Evolutionary conservation across 768 basidiomycete species (phyloP).

Genomic region (Piloderma croceum): DNA sequence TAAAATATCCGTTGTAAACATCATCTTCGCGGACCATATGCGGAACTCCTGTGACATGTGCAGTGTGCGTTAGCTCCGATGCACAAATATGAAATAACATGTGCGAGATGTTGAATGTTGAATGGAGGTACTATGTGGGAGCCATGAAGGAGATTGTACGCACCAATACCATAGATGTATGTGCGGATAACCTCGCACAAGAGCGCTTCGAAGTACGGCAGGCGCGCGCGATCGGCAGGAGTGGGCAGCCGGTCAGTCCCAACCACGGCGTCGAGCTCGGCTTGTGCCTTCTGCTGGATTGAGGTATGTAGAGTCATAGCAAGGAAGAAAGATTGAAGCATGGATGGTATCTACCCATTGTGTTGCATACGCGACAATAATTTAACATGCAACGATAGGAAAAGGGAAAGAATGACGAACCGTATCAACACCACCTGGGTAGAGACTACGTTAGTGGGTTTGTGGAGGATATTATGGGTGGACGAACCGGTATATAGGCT

Average conservation of each 20-base stretch:
- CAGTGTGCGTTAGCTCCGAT: no score
- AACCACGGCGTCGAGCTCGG: conserved; percentile 32
- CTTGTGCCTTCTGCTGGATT: conserved; percentile 20
- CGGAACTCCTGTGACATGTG: no score
- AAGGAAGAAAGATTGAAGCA: conserved; percentile 12
- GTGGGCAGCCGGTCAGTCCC: conserved; percentile 29
- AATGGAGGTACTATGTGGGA: not conserved
- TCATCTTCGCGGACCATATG: no score
- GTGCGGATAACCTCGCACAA: conserved; percentile 36
- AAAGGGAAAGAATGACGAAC: no score
- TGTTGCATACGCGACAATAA: no score
- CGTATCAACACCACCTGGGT: conserved; percentile 36
- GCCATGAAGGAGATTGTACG: no score
- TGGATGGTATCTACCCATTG: conserved; percentile 15
- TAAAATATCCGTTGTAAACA: no score
- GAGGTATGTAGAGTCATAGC: conserved; percentile 16
- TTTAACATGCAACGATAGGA: no score
- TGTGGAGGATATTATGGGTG: conserved; percentile 1
- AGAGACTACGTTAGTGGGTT: conserved; percentile 30
- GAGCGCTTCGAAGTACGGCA: conserved; percentile 35
- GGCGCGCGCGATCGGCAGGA: conserved; percentile 24
- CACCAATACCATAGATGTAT: no score
- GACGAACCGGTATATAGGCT: conserved; percentile 47
- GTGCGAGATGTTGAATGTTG: no score
- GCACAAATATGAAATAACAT: no score